These are phyloP conservation scores for Cubamyces sp. DNA, from an alignment of 768 basidiomycete genomes.

Conservation along the genomic window DNA sequence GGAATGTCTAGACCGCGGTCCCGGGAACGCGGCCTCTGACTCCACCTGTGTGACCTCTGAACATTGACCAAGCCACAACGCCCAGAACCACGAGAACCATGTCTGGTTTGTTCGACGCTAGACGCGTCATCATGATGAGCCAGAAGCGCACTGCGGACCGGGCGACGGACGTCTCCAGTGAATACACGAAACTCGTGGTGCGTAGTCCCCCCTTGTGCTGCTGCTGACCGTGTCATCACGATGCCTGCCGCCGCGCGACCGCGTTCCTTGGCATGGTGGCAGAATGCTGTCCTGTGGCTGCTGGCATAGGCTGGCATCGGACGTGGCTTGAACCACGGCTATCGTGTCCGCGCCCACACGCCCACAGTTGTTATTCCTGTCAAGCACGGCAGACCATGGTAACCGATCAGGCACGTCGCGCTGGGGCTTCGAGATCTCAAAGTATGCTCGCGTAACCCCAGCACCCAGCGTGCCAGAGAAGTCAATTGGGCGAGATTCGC, in stretches of 20 bases:
- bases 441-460: background rate
- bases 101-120: no score
- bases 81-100: background rate
- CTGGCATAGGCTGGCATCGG: no score
- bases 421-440: background rate
- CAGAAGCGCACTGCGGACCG: background rate
- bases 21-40: conserved; percentile 5
- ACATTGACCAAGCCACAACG: background rate
- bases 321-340: no score
- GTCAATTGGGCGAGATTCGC: background rate
- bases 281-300: no score
- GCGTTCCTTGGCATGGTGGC: no score
- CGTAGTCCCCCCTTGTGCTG: background rate
- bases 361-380: background rate
- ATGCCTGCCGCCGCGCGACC: background rate
- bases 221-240: no score
- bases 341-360: no score
- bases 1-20: conserved; percentile 9
- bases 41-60: background rate
- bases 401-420: conserved; percentile 17
- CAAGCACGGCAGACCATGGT: conserved; percentile 3
- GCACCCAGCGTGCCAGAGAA: background rate
- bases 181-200: no score
- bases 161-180: no score
- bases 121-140: conserved; percentile 6